Evolutionary conservation across 2,329 filamentous ascomycete genomes (phyloP), one percentile per base, ranked within the genome.

Genomic region (Cladosporium velox): DNA sequence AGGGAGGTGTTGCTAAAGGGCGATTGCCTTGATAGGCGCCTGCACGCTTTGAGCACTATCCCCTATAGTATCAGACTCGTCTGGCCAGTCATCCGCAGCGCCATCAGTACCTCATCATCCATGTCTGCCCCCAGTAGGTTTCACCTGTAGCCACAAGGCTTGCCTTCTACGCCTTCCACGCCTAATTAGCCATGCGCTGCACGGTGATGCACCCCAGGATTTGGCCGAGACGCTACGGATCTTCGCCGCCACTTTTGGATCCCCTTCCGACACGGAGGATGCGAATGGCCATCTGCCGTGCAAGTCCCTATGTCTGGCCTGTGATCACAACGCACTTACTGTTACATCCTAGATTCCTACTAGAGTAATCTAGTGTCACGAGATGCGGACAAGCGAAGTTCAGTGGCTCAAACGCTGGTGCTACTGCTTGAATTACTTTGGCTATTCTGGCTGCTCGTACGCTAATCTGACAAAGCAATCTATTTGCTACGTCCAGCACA

Each of bases 401-500:
- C n/a, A 41, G 34, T 57, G 60, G 60, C 21, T 64, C 52, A 55
- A 32, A 6, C 30, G 60, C 60, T 47, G 30, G 15, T n/a, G 32
- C 34, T 51, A 55, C 49, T 55, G 49, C 51, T 64, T 28, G 24
- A 64, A 34, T 3, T 35, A 52, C 38, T 41, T 24, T 55, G 49
- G 49, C 60, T 57, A 64, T 64, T 30, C 18, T 64, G 34, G 24
- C 15, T 41, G 60, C 44, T 58, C n/a, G n/a, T 34, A 38, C 21
- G 32, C 54, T 58, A 58, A 34, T 24, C 60, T 26, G 21, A 24
- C 26, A 57, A 32, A 28, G 49, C 35, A 64, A 55, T 64, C 18
- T 64, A 64, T 34, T 54, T 34, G 60, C 35, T 64, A 57, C 60
- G 35, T 28, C 30, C 34, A 51, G 49, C 35, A 44, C n/a, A 26